phyloP scores from a whole-genome alignment of 345 rosid genomes.

The Syzygium aromaticum region DNA sequence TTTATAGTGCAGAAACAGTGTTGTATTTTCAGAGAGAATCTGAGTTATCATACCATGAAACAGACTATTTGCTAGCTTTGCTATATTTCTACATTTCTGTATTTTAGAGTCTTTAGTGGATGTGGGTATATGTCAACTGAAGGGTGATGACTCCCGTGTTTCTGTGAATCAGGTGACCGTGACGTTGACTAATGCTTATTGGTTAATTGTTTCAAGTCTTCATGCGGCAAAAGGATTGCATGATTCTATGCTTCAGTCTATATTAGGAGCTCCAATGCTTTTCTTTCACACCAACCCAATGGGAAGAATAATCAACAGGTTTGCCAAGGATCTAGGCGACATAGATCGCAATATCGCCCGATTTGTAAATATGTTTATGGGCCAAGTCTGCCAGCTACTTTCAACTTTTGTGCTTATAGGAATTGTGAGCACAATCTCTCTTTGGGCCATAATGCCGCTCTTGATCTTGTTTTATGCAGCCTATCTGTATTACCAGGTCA shows the following conservation, averaged over 20 bases:
- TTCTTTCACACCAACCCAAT: conserved; percentile 93
- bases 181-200: conserved; percentile 67
- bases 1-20: neutral
- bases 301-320: conserved; percentile 89
- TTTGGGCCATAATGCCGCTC: conserved; percentile 95
- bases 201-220: conserved; percentile 83
- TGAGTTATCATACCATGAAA: conserved; percentile 3
- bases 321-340: conserved; percentile 88
- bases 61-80: neutral
- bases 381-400: conserved; percentile 73
- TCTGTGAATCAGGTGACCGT: conserved; percentile 51
- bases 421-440: conserved; percentile 74
- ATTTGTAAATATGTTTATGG: conserved; percentile 60
- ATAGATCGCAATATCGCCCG: conserved; percentile 74
- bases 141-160: neutral
- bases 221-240: conserved; percentile 78
- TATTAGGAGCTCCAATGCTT: conserved; percentile 87
- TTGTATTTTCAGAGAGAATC: neutral
- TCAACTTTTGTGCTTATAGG: conserved; percentile 90
- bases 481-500: conserved; percentile 92
- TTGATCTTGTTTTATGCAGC: conserved; percentile 83
- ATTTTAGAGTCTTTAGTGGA: neutral
- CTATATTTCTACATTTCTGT: neutral
- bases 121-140: neutral
- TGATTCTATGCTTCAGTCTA: conserved; percentile 65